These are phyloP conservation scores for Coffea humblotiana DNA, from an alignment of 305 asterid genomes.

Conservation along the genomic window DNA sequence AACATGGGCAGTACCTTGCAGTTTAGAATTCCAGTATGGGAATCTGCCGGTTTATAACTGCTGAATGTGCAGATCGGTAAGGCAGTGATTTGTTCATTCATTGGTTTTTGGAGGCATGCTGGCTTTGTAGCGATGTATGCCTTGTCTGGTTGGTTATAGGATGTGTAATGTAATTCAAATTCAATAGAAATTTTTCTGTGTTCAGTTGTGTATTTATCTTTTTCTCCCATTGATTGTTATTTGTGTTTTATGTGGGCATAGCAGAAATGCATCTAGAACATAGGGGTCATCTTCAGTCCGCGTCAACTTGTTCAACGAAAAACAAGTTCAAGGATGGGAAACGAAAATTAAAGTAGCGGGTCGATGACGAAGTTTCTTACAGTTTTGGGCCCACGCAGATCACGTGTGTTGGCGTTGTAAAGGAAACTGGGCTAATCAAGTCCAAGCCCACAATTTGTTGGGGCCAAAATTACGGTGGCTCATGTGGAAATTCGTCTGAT, in stretches of 20 bases:
- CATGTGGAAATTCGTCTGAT: background rate
- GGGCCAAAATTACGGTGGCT: background rate
- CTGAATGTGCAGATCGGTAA: constrained; percentile 21
- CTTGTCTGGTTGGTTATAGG: constrained; percentile 6
- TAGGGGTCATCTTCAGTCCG: no score
- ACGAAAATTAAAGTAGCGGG: no score
- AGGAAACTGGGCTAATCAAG: background rate
- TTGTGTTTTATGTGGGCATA: background rate
- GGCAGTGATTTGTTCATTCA: constrained; percentile 57
- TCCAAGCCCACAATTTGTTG: background rate
- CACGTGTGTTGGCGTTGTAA: background rate
- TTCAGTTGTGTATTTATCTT: background rate
- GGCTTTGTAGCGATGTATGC: constrained; percentile 1
- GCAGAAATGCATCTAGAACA: background rate
- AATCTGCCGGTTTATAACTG: constrained; percentile 10
- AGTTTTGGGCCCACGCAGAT: no score
- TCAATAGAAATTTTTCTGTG: constrained; percentile 1
- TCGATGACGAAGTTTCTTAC: no score
- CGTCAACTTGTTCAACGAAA: no score
- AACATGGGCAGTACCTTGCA: constrained; percentile 21
- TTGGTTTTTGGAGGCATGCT: constrained; percentile 33
- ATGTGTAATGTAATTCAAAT: constrained; percentile 8
- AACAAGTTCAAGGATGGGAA: no score
- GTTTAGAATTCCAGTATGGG: constrained; percentile 4
- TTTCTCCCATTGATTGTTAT: no score